Percentiles rank a stretch among this genome's conserved stretches.
Evolutionary conservation across 306 rosid species (phyloP).

Genomic region (Trifolium fragiferum): DNA sequence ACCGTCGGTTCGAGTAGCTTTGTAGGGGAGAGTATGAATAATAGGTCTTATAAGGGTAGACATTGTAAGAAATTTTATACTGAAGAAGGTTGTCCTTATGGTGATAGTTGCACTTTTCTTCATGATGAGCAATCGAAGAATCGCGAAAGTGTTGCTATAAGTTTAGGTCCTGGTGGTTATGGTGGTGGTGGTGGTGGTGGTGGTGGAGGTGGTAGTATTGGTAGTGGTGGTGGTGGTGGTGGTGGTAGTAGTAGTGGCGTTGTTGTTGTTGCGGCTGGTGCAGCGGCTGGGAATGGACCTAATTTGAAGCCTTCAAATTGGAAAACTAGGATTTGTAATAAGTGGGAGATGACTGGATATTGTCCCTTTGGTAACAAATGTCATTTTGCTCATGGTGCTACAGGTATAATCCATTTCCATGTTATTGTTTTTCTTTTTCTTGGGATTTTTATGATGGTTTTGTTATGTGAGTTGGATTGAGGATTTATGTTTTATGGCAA

Average conservation of each 20-base stretch:
- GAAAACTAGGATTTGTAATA: constrained; percentile 98
- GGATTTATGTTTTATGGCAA: background rate
- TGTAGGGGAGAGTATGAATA: constrained; percentile 50
- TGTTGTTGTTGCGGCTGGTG: background rate
- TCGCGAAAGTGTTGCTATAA: constrained; percentile 96
- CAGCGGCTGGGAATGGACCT: constrained; percentile 46
- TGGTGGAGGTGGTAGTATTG: background rate
- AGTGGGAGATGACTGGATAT: constrained; percentile 99
- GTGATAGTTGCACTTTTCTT: constrained; percentile 92
- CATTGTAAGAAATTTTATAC: constrained; percentile 98
- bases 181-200: constrained; percentile 49
- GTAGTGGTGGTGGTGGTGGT: background rate
- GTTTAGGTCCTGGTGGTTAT: constrained; percentile 96
- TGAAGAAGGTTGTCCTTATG: constrained; percentile 98
- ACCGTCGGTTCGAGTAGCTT: constrained; percentile 60
- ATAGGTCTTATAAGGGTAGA: constrained; percentile 88
- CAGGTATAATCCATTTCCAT: constrained; percentile 60
- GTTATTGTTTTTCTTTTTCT: too few species aligned
- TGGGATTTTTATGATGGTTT: background rate
- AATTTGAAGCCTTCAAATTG: constrained; percentile 92
- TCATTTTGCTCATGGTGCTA: constrained; percentile 96
- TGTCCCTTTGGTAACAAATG: constrained; percentile 98
- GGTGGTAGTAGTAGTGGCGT: background rate
- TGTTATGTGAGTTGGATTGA: background rate
- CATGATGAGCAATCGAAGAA: constrained; percentile 94